These are phyloP conservation scores for Holtermannia corniformis DNA, from an alignment of 768 basidiomycete species.

Conservation along the genomic window DNA sequence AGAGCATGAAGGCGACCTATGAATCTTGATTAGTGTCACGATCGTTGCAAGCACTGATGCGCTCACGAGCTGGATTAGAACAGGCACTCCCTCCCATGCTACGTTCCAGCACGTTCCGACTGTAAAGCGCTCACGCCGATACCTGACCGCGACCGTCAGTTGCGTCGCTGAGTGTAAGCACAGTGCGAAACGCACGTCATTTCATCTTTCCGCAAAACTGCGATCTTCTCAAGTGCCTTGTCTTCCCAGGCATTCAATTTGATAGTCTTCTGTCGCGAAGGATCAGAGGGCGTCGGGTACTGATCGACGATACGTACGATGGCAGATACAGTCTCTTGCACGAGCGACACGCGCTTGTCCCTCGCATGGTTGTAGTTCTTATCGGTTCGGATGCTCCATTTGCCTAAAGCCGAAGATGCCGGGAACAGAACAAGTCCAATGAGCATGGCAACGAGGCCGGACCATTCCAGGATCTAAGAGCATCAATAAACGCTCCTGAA, in stretches of 20 bases:
- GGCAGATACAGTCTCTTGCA: not conserved
- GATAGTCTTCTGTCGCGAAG: not conserved
- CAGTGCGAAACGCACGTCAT: not conserved
- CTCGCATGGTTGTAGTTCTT: not conserved
- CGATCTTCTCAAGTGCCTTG: not conserved
- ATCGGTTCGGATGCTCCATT: not conserved
- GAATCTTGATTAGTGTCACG: not conserved
- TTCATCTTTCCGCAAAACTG: not conserved
- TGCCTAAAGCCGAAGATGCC: not conserved
- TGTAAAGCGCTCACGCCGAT: not conserved
- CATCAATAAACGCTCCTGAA: not conserved
- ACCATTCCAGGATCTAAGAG: not conserved
- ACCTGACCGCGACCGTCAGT: not conserved
- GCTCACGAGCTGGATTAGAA: not conserved
- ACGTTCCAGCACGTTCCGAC: not conserved
- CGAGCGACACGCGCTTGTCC: not conserved
- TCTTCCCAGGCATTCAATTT: not conserved
- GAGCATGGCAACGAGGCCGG: not conserved
- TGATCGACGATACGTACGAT: not conserved
- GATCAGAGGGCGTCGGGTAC: not conserved
- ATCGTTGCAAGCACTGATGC: too few relatives aligned
- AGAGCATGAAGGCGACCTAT: conserved; percentile 23
- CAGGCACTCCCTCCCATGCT: not conserved
- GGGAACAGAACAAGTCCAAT: not conserved
- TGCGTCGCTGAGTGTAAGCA: too few relatives aligned